Conservation (phyloP, 108 stramenopile genomes). For the Schizochytrium sp. region DNA sequence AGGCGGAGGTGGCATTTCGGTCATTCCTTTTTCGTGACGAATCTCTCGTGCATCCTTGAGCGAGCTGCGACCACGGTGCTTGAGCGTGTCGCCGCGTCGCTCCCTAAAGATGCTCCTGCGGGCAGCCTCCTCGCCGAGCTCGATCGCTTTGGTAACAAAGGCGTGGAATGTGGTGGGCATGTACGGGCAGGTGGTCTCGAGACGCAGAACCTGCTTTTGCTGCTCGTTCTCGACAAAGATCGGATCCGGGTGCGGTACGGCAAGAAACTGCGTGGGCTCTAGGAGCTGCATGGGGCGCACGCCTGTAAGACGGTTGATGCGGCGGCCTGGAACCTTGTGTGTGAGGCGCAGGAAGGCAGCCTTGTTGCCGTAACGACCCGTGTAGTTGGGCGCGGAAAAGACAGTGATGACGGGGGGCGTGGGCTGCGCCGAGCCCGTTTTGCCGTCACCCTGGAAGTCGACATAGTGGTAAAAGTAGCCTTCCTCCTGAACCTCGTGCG, state of each 20-base stretch:
- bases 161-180: constrained; percentile 47
- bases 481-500: constrained; percentile 52
- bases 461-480: constrained; percentile 44
- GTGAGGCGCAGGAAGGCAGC: constrained; percentile 39
- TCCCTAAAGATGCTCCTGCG: neutral
- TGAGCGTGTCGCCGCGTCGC: neutral
- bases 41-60: neutral
- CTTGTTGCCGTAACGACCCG: constrained; percentile 52
- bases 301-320: neutral
- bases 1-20: neutral
- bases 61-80: no score
- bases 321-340: constrained; percentile 19
- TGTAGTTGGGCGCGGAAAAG: constrained; percentile 55
- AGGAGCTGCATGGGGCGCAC: neutral
- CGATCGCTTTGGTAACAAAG: constrained; percentile 34
- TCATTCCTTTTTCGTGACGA: neutral
- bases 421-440: no score
- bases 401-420: constrained; percentile 43
- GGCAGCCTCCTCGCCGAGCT: constrained; percentile 28
- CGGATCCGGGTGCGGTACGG: neutral
- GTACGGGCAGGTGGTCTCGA: constrained; percentile 45
- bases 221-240: constrained; percentile 15
- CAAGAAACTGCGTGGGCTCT: neutral
- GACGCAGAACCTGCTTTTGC: constrained; percentile 33
- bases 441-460: neutral